phyloP scores from a whole-genome alignment of 805 yeast species.

The Saccharomyces kudriavzevii region DNA sequence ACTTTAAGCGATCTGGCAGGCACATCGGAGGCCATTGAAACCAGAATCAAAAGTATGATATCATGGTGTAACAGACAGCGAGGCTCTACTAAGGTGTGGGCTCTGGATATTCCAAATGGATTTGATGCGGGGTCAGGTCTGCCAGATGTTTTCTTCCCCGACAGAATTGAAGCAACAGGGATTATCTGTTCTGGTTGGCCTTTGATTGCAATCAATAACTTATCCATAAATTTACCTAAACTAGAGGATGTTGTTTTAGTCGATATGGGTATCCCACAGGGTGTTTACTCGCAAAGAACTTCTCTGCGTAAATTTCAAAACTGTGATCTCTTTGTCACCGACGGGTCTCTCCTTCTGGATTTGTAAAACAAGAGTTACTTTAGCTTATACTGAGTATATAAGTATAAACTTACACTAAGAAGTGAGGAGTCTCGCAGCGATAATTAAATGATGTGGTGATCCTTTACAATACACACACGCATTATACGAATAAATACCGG shows the following conservation, averaged over 20 bases:
- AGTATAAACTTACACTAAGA: background rate
- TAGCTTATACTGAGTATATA: background rate
- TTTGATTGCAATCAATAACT: conserved; percentile 43
- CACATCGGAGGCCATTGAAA: conserved; percentile 15
- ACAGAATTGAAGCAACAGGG: conserved; percentile 39
- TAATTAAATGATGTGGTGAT: background rate
- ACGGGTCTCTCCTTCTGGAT: conserved; percentile 14
- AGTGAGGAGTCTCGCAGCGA: background rate
- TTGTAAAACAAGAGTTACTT: conserved; percentile 2
- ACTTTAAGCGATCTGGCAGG: conserved; percentile 47
- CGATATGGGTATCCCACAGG: conserved; percentile 63
- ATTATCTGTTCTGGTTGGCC: conserved; percentile 71
- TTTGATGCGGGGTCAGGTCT: conserved; percentile 74
- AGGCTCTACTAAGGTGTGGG: conserved; percentile 27
- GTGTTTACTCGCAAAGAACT: conserved; percentile 37
- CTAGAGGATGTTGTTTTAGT: conserved; percentile 43
- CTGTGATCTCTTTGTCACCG: conserved; percentile 23
- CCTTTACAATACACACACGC: background rate
- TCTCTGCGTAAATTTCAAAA: conserved; percentile 42
- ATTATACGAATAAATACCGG: background rate
- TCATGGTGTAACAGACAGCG: conserved; percentile 53
- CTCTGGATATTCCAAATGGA: conserved; percentile 78
- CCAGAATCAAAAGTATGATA: conserved; percentile 36
- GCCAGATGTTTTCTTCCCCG: conserved; percentile 7
- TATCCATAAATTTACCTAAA: conserved; percentile 4